phyloP scores from a whole-genome alignment of 441 rosid genomes.

The Euphorbia celastroides region DNA sequence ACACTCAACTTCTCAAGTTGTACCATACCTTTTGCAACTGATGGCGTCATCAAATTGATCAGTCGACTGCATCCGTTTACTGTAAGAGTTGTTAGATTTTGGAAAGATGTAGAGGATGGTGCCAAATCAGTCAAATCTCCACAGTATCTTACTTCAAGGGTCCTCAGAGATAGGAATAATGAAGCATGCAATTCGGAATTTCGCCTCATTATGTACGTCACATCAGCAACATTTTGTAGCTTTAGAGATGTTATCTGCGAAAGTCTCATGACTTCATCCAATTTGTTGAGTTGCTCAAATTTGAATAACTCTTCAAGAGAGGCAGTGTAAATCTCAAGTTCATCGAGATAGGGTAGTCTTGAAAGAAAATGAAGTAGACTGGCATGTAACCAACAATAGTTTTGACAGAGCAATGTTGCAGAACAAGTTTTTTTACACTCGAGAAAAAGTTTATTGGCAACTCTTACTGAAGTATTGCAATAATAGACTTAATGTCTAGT shows the following conservation, averaged over 20 bases:
- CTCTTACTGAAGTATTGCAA: conserved; percentile 3
- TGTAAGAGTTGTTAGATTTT: too few species aligned
- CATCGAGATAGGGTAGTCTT: neutral
- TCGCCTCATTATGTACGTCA: neutral
- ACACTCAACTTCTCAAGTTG: too few species aligned
- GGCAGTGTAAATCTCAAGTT: conserved; percentile 4
- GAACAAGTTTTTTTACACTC: neutral
- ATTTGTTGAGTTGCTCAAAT: neutral
- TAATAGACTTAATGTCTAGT: conserved; percentile 9
- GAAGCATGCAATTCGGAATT: too few species aligned
- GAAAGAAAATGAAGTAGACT: neutral
- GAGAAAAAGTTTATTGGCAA: conserved; percentile 12
- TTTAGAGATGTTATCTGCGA: neutral
- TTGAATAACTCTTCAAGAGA: neutral
- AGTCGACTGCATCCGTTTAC: too few species aligned
- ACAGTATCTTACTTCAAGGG: neutral
- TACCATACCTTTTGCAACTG: too few species aligned
- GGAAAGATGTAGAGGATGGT: neutral
- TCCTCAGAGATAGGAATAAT: neutral
- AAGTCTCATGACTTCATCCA: too few species aligned
- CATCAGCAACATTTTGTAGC: neutral
- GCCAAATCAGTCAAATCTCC: neutral
- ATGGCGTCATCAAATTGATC: too few species aligned
- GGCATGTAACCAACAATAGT: conserved; percentile 1
- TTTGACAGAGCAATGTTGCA: conserved; percentile 9